Percentiles rank a stretch among this genome's conserved stretches.
Conservation (phyloP, 768 basidiomycete species). For the Hericium erinaceus region DNA sequence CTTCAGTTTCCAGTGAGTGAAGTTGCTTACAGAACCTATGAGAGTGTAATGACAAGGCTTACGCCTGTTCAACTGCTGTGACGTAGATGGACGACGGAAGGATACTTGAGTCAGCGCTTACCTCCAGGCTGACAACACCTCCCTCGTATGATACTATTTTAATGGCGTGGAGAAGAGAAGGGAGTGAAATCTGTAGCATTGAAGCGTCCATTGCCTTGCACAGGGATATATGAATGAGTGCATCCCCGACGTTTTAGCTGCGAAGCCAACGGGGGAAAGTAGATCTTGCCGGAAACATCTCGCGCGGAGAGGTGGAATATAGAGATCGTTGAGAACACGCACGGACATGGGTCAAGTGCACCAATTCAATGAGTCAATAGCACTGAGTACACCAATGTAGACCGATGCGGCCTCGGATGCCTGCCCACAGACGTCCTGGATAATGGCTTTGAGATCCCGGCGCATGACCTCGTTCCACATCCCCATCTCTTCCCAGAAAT, state of each 20-base stretch:
- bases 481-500: constrained; percentile 22
- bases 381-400: no score
- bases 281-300: constrained; percentile 76
- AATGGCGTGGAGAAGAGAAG: neutral
- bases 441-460: neutral
- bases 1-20: no score
- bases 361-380: neutral
- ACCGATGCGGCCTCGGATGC: no score
- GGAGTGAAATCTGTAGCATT: neutral
- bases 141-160: neutral
- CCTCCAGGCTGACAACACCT: neutral
- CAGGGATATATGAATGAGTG: neutral
- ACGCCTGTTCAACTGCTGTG: neutral
- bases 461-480: neutral
- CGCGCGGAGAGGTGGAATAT: constrained; percentile 92
- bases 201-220: no score
- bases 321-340: constrained; percentile 43
- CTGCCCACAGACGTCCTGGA: no score
- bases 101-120: neutral
- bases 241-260: neutral
- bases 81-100: neutral
- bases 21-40: no score
- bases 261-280: neutral
- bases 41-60: no score
- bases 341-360: constrained; percentile 9